Base-by-base conservation (phyloP, 805 yeast species). In the Saccharomycopsis fibuligera region DNA sequence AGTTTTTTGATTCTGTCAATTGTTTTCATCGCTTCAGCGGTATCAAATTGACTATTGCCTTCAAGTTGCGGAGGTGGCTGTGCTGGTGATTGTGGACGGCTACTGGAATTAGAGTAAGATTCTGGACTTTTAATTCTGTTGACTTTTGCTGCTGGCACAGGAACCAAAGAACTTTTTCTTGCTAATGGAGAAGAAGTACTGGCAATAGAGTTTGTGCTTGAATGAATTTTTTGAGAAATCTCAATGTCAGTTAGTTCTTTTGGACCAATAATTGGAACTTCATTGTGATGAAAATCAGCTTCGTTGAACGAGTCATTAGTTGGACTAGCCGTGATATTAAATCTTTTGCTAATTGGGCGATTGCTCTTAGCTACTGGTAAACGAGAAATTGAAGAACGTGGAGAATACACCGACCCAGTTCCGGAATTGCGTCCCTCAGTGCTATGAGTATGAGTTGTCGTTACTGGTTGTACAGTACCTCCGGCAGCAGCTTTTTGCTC, bases 1-100 rank as follows among this genome's bases (percentile, higher is more conserved):
- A 50, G 23, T 25, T 46, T 50, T 17, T 47, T 46, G 21, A 50
- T 46, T 39, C 53, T 41, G 14, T 50, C 47, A 17, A 49, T 44
- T 8, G 50, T 37, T 23, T 22, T 48, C 35, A 22, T 27, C 12
- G 12, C 31, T 12, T 27, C 31, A n/a, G n/a, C n/a, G n/a, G n/a
- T n/a, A n/a, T n/a, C n/a, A n/a, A n/a, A n/a, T n/a, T n/a, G n/a
- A 27, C 31, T 27, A 12, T 12, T 27, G 12, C 31, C 31, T 8
- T 8, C 8, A 12, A 8, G 8, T 12, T 23, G 35, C 30, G 31
- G 12, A 29, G 31, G 12, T 29, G 8, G 12, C 12, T 29, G 31
- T 9, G 31, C 8, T 29, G 31, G 31, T 29, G 31, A 19, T 19
- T 16, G 24, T 14, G 21, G 17, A 4, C 6, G 9, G 8, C 42